Base-by-base conservation (phyloP, 345 rosid genomes). In the Carallia brachiata region DNA sequence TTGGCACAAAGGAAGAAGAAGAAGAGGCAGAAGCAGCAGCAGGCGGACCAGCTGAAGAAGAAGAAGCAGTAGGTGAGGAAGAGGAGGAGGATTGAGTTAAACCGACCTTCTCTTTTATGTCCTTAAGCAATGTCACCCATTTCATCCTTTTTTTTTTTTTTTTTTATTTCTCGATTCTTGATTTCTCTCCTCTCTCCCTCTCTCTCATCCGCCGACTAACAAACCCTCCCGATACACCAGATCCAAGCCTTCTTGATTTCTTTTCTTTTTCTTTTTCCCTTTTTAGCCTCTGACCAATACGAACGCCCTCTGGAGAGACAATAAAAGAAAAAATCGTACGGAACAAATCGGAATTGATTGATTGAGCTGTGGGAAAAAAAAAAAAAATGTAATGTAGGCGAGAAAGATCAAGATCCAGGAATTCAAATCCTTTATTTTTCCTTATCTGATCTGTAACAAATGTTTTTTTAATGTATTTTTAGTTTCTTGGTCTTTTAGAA, bases 41-140 rank as follows among this genome's bases (percentile, higher is more conserved):
- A 31, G 23, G 23, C 23, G 87, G 68, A 40, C 48, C 48, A 40
- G 13, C 0, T 12, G 84, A 66, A 66, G 88, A 75, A 40, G 87
- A 72, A 70, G 89, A 73, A 70, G 90, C 66, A 73, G 88, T 71
- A 76, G 86, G 67, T 64, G 89, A 6, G 37, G 78, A 65, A 40
- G 85, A 62, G 48, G 32, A 13, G 1, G 91, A 81, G 67, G 97
- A 84, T 82, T 88, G 97, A 82, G 97, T 73, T 73, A 95, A 87
- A 50, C 99, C 99, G 75, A 95, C 98, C 87, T 88, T 95, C 85
- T 92, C 98, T 88, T 85, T 92, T 59, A 95, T 85, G 81, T 95
- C 99, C 89, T 95, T 90, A 80, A 95, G 94, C 97, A 95, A 86
- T 83, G 98, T 77, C 75, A 72, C 88, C 99, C 99, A 95, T 95